phyloP scores from a whole-genome alignment of 331 rosid genomes.

The Spiraea crenata region DNA sequence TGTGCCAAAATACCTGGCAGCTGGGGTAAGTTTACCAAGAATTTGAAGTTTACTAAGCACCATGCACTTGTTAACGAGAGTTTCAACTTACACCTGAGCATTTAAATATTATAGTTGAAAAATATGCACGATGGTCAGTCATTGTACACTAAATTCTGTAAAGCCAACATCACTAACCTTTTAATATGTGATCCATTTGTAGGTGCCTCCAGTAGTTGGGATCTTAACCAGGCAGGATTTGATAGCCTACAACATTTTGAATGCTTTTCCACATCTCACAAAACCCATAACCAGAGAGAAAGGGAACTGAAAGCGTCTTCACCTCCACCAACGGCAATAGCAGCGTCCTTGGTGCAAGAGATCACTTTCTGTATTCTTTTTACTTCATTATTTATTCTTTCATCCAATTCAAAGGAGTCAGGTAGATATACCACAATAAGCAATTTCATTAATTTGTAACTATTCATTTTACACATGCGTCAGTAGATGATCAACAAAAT shows the following conservation, averaged over 20 bases:
- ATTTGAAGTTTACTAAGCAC: constrained; percentile 4
- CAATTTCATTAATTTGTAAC: constrained; percentile 22
- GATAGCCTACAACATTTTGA: constrained; percentile 65
- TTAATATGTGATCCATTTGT: constrained; percentile 16
- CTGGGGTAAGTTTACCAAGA: constrained; percentile 57
- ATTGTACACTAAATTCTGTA: not conserved
- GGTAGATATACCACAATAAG: constrained; percentile 14
- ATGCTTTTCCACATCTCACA: constrained; percentile 67
- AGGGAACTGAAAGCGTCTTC: constrained; percentile 39
- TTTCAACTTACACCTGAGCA: not conserved
- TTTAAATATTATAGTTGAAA: too few species aligned
- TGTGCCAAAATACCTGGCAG: constrained; percentile 66
- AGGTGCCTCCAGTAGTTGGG: constrained; percentile 77
- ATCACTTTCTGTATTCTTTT: constrained; percentile 15
- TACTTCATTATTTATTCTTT: constrained; percentile 17
- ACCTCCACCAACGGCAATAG: constrained; percentile 20
- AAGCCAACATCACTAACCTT: constrained; percentile 36
- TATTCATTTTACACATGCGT: constrained; percentile 26
- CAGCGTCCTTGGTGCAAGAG: constrained; percentile 20
- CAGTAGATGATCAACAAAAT: constrained; percentile 1
- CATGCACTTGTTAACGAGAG: constrained; percentile 4
- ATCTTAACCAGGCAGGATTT: constrained; percentile 89
- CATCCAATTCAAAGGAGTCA: constrained; percentile 18
- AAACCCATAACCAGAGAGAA: constrained; percentile 51
- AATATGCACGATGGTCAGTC: constrained; percentile 9